Conservation (phyloP, 2,329 filamentous ascomycete species). For the Beauveria sp. region DNA sequence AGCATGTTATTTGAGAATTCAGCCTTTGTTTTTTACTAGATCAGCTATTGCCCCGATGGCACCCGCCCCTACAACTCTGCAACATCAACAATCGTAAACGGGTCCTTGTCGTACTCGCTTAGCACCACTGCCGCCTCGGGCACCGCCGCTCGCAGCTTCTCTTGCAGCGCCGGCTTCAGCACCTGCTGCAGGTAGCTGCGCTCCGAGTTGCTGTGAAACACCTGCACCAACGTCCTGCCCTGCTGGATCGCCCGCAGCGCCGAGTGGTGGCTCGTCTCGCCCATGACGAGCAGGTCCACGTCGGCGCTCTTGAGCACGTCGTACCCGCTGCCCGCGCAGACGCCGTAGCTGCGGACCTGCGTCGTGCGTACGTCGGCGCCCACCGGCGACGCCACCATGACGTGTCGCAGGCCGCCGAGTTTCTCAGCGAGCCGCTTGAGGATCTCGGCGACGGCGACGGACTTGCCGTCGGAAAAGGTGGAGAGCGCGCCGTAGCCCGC, state of each 20-base stretch:
- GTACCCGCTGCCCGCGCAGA: slow-evolving; percentile 85
- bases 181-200: slow-evolving; percentile 68
- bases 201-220: slow-evolving; percentile 94
- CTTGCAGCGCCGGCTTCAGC: slow-evolving; percentile 58
- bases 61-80: slow-evolving; percentile 23
- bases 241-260: slow-evolving; percentile 79
- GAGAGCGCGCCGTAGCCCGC: slow-evolving; percentile 47
- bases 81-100: slow-evolving; percentile 68
- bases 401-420: slow-evolving; percentile 55
- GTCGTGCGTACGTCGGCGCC: slow-evolving; percentile 28
- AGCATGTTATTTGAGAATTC: background rate
- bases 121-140: slow-evolving; percentile 56
- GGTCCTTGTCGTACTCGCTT: slow-evolving; percentile 77
- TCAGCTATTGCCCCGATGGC: background rate
- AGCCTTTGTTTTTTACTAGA: background rate
- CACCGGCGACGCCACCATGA: slow-evolving; percentile 46
- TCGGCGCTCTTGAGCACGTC: slow-evolving; percentile 61
- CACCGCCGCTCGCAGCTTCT: slow-evolving; percentile 43
- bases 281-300: slow-evolving; percentile 80
- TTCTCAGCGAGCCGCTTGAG: slow-evolving; percentile 52
- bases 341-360: slow-evolving; percentile 62
- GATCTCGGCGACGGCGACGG: slow-evolving; percentile 35
- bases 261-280: slow-evolving; percentile 90
- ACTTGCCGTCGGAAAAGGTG: slow-evolving; percentile 24
- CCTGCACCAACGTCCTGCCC: slow-evolving; percentile 71